A percentile compares a stretch with the other conserved stretches of the same genome.
Evolutionary conservation across 2,329 filamentous ascomycete genomes (phyloP).

Genomic region (Microsporum ferrugineum): DNA sequence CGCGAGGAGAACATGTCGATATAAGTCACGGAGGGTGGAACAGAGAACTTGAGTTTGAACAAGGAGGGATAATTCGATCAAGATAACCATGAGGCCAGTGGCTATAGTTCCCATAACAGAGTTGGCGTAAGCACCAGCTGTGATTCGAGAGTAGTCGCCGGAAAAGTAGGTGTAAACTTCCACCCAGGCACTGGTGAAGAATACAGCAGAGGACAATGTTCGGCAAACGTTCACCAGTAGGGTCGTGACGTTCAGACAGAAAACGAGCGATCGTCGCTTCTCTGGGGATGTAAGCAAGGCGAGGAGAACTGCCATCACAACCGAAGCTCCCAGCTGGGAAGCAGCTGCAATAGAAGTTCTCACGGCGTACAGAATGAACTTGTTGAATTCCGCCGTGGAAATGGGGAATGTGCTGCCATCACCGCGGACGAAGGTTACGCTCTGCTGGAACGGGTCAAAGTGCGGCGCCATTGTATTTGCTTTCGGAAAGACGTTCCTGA

Average conservation of each 20-base stretch:
- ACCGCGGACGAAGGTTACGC: constrained; percentile 36
- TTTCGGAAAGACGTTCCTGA: neutral
- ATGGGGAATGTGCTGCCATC: constrained; percentile 36
- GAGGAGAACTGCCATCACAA: constrained; percentile 54
- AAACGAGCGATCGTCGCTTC: constrained; percentile 54
- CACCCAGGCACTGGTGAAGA: constrained; percentile 50
- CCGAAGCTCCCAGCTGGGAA: constrained; percentile 56
- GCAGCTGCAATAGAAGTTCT: constrained; percentile 53
- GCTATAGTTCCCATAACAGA: constrained; percentile 41
- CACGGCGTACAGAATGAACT: constrained; percentile 38
- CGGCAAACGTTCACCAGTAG: constrained; percentile 52
- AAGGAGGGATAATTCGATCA: constrained; percentile 48
- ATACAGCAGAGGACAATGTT: constrained; percentile 33
- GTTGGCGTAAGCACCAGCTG: constrained; percentile 32
- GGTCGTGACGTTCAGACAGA: constrained; percentile 52
- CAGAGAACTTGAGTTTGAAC: constrained; percentile 55
- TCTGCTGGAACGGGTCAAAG: constrained; percentile 44
- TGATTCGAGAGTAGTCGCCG: constrained; percentile 43
- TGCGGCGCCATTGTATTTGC: constrained; percentile 12
- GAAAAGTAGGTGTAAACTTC: constrained; percentile 51
- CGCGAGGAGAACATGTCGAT: constrained; percentile 37
- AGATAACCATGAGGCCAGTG: constrained; percentile 42
- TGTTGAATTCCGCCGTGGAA: constrained; percentile 35
- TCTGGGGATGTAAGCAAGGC: constrained; percentile 54
- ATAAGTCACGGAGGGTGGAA: constrained; percentile 36